These are phyloP conservation scores for Fusarium avenaceum DNA, from an alignment of 2,329 filamentous ascomycete species.

Conservation along the genomic window DNA sequence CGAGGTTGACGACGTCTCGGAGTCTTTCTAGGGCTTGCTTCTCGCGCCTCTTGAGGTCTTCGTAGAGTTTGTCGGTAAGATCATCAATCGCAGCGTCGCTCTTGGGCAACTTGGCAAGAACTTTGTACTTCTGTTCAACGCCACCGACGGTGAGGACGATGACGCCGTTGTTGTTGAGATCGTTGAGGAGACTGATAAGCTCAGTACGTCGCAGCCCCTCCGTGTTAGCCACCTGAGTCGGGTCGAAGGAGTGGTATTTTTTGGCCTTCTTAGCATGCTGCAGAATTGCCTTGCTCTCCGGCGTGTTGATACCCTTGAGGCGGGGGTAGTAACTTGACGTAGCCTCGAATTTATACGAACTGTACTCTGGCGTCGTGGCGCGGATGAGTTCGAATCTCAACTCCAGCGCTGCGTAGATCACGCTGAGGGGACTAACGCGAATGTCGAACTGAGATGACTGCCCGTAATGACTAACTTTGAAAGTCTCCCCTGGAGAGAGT, in stretches of 20 bases:
- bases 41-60: constrained; percentile 65
- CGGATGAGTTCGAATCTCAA: constrained; percentile 69
- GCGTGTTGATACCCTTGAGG: constrained; percentile 55
- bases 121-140: constrained; percentile 66
- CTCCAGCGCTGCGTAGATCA: constrained; percentile 72
- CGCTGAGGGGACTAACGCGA: constrained; percentile 61
- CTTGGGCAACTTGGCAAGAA: constrained; percentile 62
- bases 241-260: constrained; percentile 63
- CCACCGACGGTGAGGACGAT: constrained; percentile 67
- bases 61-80: constrained; percentile 63
- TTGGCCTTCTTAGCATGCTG: constrained; percentile 56
- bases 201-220: constrained; percentile 59
- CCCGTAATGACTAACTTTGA: constrained; percentile 59
- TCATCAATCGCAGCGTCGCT: constrained; percentile 57
- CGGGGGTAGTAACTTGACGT: constrained; percentile 50
- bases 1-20: constrained; percentile 64
- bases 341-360: constrained; percentile 65
- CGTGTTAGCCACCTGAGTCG: constrained; percentile 55
- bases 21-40: constrained; percentile 64
- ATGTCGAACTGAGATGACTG: constrained; percentile 68
- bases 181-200: constrained; percentile 67
- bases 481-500: constrained; percentile 35
- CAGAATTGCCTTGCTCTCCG: constrained; percentile 61
- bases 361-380: constrained; percentile 69
- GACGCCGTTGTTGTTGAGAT: constrained; percentile 62